Evolutionary conservation across 768 basidiomycete species (phyloP).

Genomic region (Pleurotus platypus): DNA sequence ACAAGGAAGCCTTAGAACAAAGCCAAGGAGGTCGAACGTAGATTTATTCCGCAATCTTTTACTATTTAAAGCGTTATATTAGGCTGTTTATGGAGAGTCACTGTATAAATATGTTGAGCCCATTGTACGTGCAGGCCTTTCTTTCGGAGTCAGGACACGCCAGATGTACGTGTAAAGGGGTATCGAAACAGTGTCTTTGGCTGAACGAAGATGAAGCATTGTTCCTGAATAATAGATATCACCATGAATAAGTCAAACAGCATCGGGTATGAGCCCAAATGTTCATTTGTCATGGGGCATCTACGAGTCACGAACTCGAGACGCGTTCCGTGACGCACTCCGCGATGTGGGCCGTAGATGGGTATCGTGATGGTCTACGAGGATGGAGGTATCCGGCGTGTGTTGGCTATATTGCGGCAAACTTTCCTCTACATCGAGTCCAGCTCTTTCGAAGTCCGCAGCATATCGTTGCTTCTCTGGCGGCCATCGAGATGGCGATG

Average conservation of each 20-base stretch:
- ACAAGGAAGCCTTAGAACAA: slow-evolving; percentile 10
- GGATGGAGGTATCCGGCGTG: background rate
- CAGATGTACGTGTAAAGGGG: background rate
- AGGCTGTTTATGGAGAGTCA: too few species aligned
- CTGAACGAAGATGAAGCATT: slow-evolving; percentile 4
- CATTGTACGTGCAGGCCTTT: background rate
- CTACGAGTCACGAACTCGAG: slow-evolving; percentile 3
- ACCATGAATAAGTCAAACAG: background rate
- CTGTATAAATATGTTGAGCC: background rate
- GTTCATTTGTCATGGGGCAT: background rate
- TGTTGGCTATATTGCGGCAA: background rate
- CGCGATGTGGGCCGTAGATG: slow-evolving; percentile 7
- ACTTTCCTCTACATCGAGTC: slow-evolving; percentile 13
- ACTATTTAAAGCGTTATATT: background rate
- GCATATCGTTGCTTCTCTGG: slow-evolving; percentile 45
- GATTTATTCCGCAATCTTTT: background rate
- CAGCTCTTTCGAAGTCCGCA: slow-evolving; percentile 30
- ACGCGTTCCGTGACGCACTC: slow-evolving; percentile 10
- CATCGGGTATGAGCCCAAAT: background rate
- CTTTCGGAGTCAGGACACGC: background rate
- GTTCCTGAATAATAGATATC: background rate
- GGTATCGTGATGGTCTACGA: background rate
- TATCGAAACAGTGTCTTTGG: slow-evolving; percentile 2
- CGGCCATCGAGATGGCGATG: slow-evolving; percentile 23
- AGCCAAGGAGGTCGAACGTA: too few species aligned